Percentiles rank a stretch among this genome's conserved stretches.
These are phyloP conservation scores for Larix kaempferi DNA, from an alignment of 75 land plant genomes.

Conservation along the genomic window DNA sequence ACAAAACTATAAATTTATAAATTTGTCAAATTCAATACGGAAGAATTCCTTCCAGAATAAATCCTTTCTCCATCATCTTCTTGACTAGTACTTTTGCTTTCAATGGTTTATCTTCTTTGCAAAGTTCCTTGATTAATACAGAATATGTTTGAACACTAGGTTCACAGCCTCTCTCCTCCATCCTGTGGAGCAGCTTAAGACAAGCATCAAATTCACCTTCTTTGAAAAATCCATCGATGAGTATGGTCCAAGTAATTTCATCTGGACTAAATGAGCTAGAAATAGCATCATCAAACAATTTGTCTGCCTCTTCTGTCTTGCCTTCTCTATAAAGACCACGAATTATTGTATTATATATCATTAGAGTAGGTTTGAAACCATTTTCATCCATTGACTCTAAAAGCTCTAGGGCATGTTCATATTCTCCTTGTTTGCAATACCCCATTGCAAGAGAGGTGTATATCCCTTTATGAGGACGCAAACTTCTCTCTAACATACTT, in stretches of 20 bases:
- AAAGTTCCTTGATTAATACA: slow-evolving; percentile 8
- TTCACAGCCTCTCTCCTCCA: slow-evolving; percentile 53
- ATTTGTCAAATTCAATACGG: not conserved
- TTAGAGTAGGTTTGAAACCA: slow-evolving; percentile 23
- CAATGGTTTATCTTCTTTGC: slow-evolving; percentile 29
- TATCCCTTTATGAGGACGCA: slow-evolving; percentile 41
- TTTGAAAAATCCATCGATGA: slow-evolving; percentile 37
- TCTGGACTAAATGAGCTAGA: slow-evolving; percentile 30
- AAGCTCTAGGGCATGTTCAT: slow-evolving; percentile 30
- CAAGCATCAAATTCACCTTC: slow-evolving; percentile 26
- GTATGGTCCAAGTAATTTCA: slow-evolving; percentile 47
- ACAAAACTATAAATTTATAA: not conserved
- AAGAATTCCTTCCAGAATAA: not conserved
- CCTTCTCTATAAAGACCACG: slow-evolving; percentile 57
- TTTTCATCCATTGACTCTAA: slow-evolving; percentile 33
- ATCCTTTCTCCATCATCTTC: slow-evolving; percentile 27
- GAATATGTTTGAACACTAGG: slow-evolving; percentile 23
- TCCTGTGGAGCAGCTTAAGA: slow-evolving; percentile 36
- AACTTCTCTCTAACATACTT: slow-evolving; percentile 40
- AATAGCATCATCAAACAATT: slow-evolving; percentile 24
- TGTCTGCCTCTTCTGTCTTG: slow-evolving; percentile 32
- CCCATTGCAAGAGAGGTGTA: slow-evolving; percentile 45
- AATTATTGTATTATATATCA: slow-evolving; percentile 41
- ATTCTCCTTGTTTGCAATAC: slow-evolving; percentile 35
- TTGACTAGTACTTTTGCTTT: slow-evolving; percentile 35